These are phyloP conservation scores for Hyaloscypha finlandica DNA, from an alignment of 495 filamentous ascomycete species.

Conservation along the genomic window DNA sequence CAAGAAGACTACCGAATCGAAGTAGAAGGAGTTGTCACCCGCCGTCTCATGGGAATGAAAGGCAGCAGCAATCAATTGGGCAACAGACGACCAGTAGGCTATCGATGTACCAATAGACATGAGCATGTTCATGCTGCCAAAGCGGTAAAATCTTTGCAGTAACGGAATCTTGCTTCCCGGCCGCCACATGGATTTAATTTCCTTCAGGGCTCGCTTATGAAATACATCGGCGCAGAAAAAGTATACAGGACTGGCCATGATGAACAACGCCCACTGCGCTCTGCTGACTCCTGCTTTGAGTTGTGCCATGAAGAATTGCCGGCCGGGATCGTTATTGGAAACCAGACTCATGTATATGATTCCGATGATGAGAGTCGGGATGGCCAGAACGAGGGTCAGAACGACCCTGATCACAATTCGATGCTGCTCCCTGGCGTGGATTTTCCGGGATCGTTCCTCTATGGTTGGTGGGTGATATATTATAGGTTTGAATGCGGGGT, in stretches of 20 bases:
- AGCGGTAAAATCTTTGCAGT: slow-evolving; percentile 79
- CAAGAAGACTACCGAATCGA: slow-evolving; percentile 92
- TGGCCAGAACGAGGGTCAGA: slow-evolving; percentile 70
- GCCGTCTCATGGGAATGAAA: slow-evolving; percentile 32
- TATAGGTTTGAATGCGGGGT: slow-evolving; percentile 63
- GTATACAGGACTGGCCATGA: slow-evolving; percentile 87
- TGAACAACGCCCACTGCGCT: slow-evolving; percentile 80
- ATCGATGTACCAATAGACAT: slow-evolving; percentile 88
- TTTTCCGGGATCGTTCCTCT: slow-evolving; percentile 77
- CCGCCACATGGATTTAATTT: slow-evolving; percentile 79
- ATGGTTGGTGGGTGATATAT: slow-evolving; percentile 82
- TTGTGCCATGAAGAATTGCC: slow-evolving; percentile 65
- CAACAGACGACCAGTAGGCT: slow-evolving; percentile 84
- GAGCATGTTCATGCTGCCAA: slow-evolving; percentile 96
- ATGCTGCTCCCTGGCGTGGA: slow-evolving; percentile 63
- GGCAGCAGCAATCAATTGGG: slow-evolving; percentile 63
- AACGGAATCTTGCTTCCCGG: slow-evolving; percentile 75
- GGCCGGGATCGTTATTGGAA: slow-evolving; percentile 51
- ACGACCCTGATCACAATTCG: slow-evolving; percentile 65
- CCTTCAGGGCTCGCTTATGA: slow-evolving; percentile 75
- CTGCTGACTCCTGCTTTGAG: slow-evolving; percentile 76
- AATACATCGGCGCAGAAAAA: slow-evolving; percentile 88
- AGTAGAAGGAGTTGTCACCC: slow-evolving; percentile 70
- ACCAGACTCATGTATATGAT: slow-evolving; percentile 91
- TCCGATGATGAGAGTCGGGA: slow-evolving; percentile 88